Evolutionary conservation across 176 grass and related monocot species (phyloP), one percentile per base, ranked within the genome.

Genomic region (Oryza glaberrima): DNA sequence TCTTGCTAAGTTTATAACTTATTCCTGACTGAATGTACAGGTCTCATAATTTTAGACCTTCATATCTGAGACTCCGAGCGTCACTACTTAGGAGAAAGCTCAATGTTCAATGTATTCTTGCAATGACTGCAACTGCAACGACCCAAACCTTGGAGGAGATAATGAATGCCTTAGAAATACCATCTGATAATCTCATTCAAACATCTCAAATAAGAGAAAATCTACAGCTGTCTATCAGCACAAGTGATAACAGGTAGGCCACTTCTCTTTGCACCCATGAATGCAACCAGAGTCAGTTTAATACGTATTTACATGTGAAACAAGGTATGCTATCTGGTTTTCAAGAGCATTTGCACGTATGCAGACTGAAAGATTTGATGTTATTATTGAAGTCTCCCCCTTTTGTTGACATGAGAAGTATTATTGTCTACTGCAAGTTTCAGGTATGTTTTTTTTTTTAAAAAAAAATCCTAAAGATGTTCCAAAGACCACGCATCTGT

Each of bases 41-140:
- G 96, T 98, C 96, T 46, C 93, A 98, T 92, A 98, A 95, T 82
- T 98, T 98, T 82, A 92, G 93, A 64, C 96, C 96, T 90, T 95
- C 93, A 15, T 98, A 98, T 95, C 92, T 95, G 82, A 93, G 89
- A 87, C 89, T 98, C 72, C 92, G 89, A 36, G 85, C 96, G 68
- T 95, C 93, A 65, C 75, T 95, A 73, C 93, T 98, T 85, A 84
- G 58, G 75, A 87, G 66, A 80, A 95, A 95, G 76, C 89, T 95
- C 73, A 94, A 87, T 75, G 78, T 95, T 70, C 81, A 94, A 83
- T 94, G 91, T 90, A 84, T 98, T 81, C 91, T 95, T 92, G 93
- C 96, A 88, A 98, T 98, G 96, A 98, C 96, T 82, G 96, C 96
- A 77, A 95, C 91, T 67, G 96, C 91, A 51, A 98, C 96, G 82